Conservation (phyloP, 805 yeast species). For the Deakozyma indianensis region DNA sequence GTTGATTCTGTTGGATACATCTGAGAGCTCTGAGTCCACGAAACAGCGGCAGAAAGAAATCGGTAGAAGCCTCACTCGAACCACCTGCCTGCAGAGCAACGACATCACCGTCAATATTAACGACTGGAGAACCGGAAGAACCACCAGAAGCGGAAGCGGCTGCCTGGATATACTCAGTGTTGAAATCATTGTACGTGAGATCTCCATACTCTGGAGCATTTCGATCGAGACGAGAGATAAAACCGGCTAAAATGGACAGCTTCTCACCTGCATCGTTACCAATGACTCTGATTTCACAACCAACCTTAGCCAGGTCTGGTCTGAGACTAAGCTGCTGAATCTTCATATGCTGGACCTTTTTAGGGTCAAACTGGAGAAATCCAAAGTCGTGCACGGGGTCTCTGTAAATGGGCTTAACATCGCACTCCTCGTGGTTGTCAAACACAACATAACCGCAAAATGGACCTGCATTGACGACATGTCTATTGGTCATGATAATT, state of each 20-base stretch:
- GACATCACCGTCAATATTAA: slow-evolving; percentile 71
- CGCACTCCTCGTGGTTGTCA: slow-evolving; percentile 89
- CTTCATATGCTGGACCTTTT: slow-evolving; percentile 55
- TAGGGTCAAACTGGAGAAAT: slow-evolving; percentile 65
- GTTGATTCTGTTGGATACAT: slow-evolving; percentile 45
- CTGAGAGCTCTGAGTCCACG: slow-evolving; percentile 69
- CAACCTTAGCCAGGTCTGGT: slow-evolving; percentile 82
- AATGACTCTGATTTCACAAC: slow-evolving; percentile 83
- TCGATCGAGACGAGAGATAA: slow-evolving; percentile 70
- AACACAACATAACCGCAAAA: slow-evolving; percentile 83
- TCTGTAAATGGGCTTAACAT: slow-evolving; percentile 71
- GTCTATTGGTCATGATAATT: slow-evolving; percentile 79
- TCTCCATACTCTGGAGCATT: slow-evolving; percentile 91
- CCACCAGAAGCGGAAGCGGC: slow-evolving; percentile 96
- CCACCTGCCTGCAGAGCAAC: slow-evolving; percentile 95
- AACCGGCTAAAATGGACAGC: slow-evolving; percentile 75
- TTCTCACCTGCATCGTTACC: slow-evolving; percentile 97
- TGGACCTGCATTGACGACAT: slow-evolving; percentile 93
- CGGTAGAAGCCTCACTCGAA: slow-evolving; percentile 79
- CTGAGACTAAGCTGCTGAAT: slow-evolving; percentile 50
- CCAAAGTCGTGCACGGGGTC: slow-evolving; percentile 97
- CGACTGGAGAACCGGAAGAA: slow-evolving; percentile 94
- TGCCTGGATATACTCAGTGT: slow-evolving; percentile 88
- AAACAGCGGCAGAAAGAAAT: slow-evolving; percentile 76
- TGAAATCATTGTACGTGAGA: slow-evolving; percentile 79